A percentile compares a stretch with the other conserved stretches of the same genome.
These are phyloP conservation scores for Blepharisma undulans DNA, from an alignment of 169 alveolate genomes.

Conservation along the genomic window DNA sequence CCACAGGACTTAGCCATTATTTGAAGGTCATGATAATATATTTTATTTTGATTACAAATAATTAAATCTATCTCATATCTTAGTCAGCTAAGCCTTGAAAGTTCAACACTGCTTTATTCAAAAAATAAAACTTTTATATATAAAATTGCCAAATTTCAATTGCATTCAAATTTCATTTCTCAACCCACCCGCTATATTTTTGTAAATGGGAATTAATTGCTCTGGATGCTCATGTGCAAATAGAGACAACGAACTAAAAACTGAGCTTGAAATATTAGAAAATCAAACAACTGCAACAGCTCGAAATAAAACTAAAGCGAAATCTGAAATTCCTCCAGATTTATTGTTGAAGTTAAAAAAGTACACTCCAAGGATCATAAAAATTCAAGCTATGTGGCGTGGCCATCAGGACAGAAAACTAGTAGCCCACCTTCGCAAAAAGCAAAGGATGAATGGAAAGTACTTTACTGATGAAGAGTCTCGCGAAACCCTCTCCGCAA, in stretches of 20 bases:
- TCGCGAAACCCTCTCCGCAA: background rate
- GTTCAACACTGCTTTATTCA: too few species aligned
- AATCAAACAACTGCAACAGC: background rate
- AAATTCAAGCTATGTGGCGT: background rate
- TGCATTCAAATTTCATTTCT: background rate
- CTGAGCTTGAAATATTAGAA: background rate
- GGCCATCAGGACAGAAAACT: slow-evolving; percentile 21
- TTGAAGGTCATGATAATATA: background rate
- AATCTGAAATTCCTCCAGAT: background rate
- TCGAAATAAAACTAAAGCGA: background rate
- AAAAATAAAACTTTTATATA: too few species aligned
- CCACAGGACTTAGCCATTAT: background rate
- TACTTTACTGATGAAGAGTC: slow-evolving; percentile 31
- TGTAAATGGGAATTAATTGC: slow-evolving; percentile 19
- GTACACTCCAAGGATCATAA: background rate
- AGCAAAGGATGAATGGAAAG: background rate
- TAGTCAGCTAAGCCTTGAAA: background rate
- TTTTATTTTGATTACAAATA: too few species aligned
- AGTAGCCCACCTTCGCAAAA: background rate
- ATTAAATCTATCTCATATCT: background rate
- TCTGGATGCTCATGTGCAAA: background rate
- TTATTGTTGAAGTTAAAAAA: background rate
- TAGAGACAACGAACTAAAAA: background rate
- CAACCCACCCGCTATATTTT: background rate
- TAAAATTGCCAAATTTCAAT: background rate